phyloP scores from a whole-genome alignment of 345 rosid genomes.

The Pugionium dolabratum region DNA sequence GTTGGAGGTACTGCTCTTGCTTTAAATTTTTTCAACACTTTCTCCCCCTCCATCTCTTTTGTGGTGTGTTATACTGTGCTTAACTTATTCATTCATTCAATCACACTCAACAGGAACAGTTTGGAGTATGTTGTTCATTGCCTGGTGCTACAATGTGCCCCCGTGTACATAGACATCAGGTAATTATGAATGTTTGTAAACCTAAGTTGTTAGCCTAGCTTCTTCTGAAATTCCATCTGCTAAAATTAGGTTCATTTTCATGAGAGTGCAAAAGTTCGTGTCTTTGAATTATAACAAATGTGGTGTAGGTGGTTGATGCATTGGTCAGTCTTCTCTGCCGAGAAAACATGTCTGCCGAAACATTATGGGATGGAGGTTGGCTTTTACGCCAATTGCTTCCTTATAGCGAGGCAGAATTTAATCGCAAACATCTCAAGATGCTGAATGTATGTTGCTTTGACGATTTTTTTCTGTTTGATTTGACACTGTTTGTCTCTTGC shows the following conservation, averaged over 20 bases:
- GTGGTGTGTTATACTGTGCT: conserved; percentile 12
- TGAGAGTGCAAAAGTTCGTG: conserved; percentile 8
- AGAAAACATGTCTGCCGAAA: conserved; percentile 81
- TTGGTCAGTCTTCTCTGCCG: conserved; percentile 88
- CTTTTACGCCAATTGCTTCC: conserved; percentile 95
- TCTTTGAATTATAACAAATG: conserved; percentile 26
- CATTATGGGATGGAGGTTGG: conserved; percentile 98
- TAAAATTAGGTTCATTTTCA: conserved; percentile 6
- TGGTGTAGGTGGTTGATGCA: conserved; percentile 80
- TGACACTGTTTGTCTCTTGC: neutral
- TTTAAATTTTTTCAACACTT: neutral
- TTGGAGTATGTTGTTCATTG: conserved; percentile 55
- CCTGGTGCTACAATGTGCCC: conserved; percentile 57
- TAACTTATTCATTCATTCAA: conserved; percentile 15
- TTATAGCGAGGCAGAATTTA: conserved; percentile 81
- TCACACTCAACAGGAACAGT: conserved; percentile 61
- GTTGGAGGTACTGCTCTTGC: conserved; percentile 64
- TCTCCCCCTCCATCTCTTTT: conserved; percentile 8
- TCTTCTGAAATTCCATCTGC: conserved; percentile 11
- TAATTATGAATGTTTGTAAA: conserved; percentile 32
- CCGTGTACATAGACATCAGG: conserved; percentile 77
- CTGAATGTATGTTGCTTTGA: conserved; percentile 54
- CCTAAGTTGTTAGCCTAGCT: neutral
- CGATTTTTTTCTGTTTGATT: conserved; percentile 6
- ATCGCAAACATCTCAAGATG: conserved; percentile 67